Evolutionary conservation across 768 basidiomycete species (phyloP), one percentile per base, ranked within the genome.

Genomic region (Boletus sp.): DNA sequence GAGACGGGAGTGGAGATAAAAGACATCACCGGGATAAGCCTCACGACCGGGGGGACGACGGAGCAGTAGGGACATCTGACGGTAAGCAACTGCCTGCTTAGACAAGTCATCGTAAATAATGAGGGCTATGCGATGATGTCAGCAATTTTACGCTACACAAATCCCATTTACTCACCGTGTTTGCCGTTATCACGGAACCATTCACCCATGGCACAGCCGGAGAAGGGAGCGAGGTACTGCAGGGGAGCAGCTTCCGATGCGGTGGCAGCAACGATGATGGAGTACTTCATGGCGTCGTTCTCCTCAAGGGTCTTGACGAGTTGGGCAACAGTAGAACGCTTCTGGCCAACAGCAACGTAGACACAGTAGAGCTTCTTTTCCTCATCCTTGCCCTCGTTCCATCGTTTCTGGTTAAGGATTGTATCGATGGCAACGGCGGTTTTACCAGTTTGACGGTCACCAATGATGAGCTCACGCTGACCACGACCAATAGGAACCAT

Each of bases 161-260:
- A 44, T n/a, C 3, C 5, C 2, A 30, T n/a, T 37, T 25, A 64
- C 85, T 51, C 67, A 89, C 89, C 95, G 76, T 99, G 97, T 80
- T 96, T 98, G 80, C 94, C 96, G 74, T 99, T 99, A 79, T 99
- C 97, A 78, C 93, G 91, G 97, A 99, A 99, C 96, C 96, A 99
- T 79, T 99, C 97, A 74, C 97, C 97, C 94, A 99, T 99, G 68
- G 97, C 97, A 77, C 93, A 96, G 60, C 97, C 97, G 64, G 97
- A 96, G 93, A 99, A 99, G 64, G 97, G 97, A 68, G 97, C 97
- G 66, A 99, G 90, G 79, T 98, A 99, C 74, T 99, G 97, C 53
- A 99, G 83, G 64, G 97, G 97, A 64, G 97, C 97, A 67, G 97
- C 97, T 80, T 99, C 97, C 27, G 95, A 98, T 53, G 97, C 97